Percentiles rank a stretch among this genome's conserved stretches.
Conservation (phyloP, 78 protist genomes). For the Emiliania huxleyi region DNA sequence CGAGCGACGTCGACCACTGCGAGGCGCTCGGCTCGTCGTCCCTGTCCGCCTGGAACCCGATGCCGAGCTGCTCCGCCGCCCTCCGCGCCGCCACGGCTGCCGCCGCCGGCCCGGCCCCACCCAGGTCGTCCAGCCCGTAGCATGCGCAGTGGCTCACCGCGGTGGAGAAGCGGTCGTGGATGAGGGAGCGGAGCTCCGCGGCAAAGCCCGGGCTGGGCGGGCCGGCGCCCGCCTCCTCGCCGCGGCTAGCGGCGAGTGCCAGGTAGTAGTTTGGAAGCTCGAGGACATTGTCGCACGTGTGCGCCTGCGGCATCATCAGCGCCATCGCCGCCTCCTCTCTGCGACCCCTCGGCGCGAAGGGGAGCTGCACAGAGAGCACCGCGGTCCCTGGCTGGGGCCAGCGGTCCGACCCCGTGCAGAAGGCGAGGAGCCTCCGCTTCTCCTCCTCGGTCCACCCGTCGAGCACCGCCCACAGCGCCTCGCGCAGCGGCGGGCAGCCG, state of each 20-base stretch:
- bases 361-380: not conserved
- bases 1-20: too few species aligned
- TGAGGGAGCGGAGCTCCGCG: not conserved
- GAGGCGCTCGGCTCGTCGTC: too few species aligned
- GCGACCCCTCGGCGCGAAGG: not conserved
- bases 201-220: not conserved
- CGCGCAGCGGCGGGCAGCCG: not conserved
- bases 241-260: not conserved
- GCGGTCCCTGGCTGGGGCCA: not conserved
- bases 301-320: conserved; percentile 9
- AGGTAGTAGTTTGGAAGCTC: not conserved
- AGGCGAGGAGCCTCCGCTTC: not conserved
- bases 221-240: not conserved
- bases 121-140: not conserved
- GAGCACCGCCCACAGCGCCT: not conserved
- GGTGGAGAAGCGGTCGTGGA: not conserved
- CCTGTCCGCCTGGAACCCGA: too few species aligned
- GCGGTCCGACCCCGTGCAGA: not conserved
- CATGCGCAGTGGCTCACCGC: not conserved
- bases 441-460: not conserved
- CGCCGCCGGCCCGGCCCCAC: too few species aligned
- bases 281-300: conserved; percentile 11
- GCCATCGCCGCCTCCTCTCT: not conserved
- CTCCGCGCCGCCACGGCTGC: too few species aligned
- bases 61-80: too few species aligned